Conservation (phyloP, 305 asterid species). For the Fraxinus velutina region DNA sequence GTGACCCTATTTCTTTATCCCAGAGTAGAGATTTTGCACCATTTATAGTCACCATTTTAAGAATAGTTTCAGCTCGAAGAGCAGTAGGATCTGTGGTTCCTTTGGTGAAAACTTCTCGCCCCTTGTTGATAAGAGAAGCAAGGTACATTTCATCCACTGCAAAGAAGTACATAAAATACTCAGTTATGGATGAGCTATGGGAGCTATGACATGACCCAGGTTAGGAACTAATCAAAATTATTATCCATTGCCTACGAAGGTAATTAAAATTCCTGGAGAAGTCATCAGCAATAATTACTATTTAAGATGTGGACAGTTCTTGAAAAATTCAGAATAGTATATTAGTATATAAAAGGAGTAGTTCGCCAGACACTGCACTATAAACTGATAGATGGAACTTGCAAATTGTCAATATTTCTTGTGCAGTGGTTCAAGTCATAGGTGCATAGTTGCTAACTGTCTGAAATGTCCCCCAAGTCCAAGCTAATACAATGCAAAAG, state of each 20-base stretch:
- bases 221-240: background rate
- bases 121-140: constrained; percentile 78
- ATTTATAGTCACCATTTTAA: constrained; percentile 63
- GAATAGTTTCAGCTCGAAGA: constrained; percentile 74
- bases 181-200: background rate
- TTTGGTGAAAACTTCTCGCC: constrained; percentile 51
- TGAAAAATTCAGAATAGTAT: background rate
- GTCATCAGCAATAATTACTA: background rate
- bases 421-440: background rate
- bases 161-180: constrained; percentile 11
- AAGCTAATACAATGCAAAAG: background rate
- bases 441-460: background rate
- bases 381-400: background rate
- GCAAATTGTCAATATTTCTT: background rate
- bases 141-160: constrained; percentile 88
- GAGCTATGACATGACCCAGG: background rate
- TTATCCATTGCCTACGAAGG: background rate
- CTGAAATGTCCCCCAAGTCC: background rate
- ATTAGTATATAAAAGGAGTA: background rate
- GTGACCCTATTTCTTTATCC: constrained; percentile 76
- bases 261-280: background rate
- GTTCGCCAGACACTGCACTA: background rate
- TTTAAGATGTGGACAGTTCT: background rate
- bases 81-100: constrained; percentile 71
- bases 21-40: constrained; percentile 69